Base-by-base conservation (phyloP, 371 early-diverging fungal genomes). In the Mucor sp. region DNA sequence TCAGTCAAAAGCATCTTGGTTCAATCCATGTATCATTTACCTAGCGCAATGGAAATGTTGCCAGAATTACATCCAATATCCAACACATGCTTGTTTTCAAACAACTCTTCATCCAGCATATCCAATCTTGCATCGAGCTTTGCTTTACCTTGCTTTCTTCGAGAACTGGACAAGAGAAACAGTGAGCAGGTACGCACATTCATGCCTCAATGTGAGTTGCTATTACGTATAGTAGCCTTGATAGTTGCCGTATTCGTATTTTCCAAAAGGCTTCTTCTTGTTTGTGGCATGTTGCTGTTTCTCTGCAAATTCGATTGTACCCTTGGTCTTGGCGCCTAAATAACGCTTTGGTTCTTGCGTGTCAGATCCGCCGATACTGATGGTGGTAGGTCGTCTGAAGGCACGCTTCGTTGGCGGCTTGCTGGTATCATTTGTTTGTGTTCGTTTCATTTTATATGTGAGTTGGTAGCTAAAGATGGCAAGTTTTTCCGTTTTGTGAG, bases 61-160 rank as follows among this genome's bases (percentile, higher is more conserved):
- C 93, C 96, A 3, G 88, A 69, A 69, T 95, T 94, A 80, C 96
- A 96, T 6, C 96, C 96, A 73, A 96, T 87, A 74, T 96, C 96
- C 25, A 95, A 78, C 11, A 93, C 88, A 9, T 68, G 68, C 61
- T 89, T 89, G 23, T 78, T 75, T 19, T 71, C 62, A 60, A 96
- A 88, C 75, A 87, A 80, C 2, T 37, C 48, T 30, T 64, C 56
- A 3, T 87, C 80, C 33, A 94, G 63, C 7, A 87, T 53, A 23
- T 78, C 74, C 7, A 94, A 69, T 19, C 96, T 87, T 1, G 86
- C 77, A 81, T 95, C 95, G 23, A 44, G 67, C 1, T 27, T 2
- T 0, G 68, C 67, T 17, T 58, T 58, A 19, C 63, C 67, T 37
- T 65, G 57, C 27, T 71, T 69, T 6, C 74, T 69, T 41, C 82